Evolutionary conservation across 1,139 yeast species (phyloP).

Genomic region (Debaryomyces coudertii): DNA sequence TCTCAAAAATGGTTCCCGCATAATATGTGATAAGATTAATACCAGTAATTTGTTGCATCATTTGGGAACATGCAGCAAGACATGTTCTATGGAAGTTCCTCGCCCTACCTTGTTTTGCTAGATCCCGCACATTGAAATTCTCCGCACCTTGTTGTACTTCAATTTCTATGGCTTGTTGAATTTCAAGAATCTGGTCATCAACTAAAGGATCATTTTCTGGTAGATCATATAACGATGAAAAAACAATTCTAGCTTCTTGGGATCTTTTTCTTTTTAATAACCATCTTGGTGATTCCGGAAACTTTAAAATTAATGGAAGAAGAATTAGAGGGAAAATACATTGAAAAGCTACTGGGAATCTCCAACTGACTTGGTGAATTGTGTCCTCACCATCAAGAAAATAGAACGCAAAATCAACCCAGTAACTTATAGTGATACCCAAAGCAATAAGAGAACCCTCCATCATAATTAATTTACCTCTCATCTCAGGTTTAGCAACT

Average conservation of each 20-base stretch:
- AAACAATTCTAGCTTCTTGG: constrained; percentile 52
- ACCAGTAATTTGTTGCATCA: constrained; percentile 49
- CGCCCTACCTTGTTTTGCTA: constrained; percentile 42
- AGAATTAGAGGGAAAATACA: constrained; percentile 37
- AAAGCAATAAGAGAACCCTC: constrained; percentile 42
- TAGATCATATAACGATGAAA: constrained; percentile 46
- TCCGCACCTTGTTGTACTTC: constrained; percentile 28
- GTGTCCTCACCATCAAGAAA: constrained; percentile 26
- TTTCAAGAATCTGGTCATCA: constrained; percentile 35
- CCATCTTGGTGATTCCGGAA: constrained; percentile 60
- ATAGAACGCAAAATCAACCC: constrained; percentile 50
- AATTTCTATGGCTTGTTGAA: constrained; percentile 31
- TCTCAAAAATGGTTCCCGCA: constrained; percentile 51
- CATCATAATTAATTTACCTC: constrained; percentile 40
- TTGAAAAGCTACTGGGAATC: constrained; percentile 54
- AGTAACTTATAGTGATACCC: constrained; percentile 46
- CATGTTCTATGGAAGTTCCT: constrained; percentile 51
- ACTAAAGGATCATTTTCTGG: constrained; percentile 30
- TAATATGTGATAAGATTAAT: constrained; percentile 42
- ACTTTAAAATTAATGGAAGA: constrained; percentile 31
- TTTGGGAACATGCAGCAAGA: constrained; percentile 51
- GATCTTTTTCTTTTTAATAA: constrained; percentile 40
- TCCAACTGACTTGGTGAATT: constrained; percentile 34
- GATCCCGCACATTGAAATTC: constrained; percentile 27
- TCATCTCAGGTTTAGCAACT: constrained; percentile 35